A percentile compares a stretch with the other conserved stretches of the same genome.
Conservation (phyloP, 202 grass and related monocot genomes). For the Digitaria exilis region DNA sequence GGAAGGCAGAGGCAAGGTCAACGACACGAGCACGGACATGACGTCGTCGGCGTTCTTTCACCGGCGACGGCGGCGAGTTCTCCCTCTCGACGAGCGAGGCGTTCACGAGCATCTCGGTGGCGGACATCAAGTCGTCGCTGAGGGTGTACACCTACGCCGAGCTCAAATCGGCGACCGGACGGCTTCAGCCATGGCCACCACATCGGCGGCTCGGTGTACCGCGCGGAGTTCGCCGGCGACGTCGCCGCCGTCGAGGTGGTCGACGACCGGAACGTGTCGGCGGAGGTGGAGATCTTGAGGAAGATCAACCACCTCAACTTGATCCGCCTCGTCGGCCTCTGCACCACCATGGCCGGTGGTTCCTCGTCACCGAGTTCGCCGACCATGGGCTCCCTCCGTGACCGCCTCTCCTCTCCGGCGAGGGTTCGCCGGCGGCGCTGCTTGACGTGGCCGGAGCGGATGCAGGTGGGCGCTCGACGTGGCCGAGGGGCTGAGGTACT, state of each 20-base stretch:
- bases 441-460: conserved; percentile 62
- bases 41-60: neutral
- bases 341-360: conserved; percentile 68
- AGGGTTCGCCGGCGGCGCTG: neutral
- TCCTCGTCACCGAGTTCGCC: conserved; percentile 69
- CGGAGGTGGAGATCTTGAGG: conserved; percentile 63
- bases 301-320: conserved; percentile 81
- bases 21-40: neutral
- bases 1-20: neutral
- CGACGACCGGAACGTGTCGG: conserved; percentile 53
- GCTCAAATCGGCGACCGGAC: conserved; percentile 53
- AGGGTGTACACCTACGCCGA: conserved; percentile 66
- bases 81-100: conserved; percentile 40
- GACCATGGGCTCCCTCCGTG: conserved; percentile 58
- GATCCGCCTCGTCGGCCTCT: conserved; percentile 58
- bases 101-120: conserved; percentile 49
- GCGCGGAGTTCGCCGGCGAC: conserved; percentile 51
- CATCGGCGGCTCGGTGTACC: conserved; percentile 60
- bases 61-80: neutral
- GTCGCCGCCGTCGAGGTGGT: conserved; percentile 51
- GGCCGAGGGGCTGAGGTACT: conserved; percentile 70
- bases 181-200: conserved; percentile 48
- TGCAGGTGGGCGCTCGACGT: conserved; percentile 62
- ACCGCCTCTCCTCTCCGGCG: conserved; percentile 49
- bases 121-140: conserved; percentile 56